These are phyloP conservation scores for Stephanocyclus meneghinianus DNA, from an alignment of 352 stramenopile genomes.

Conservation along the genomic window DNA sequence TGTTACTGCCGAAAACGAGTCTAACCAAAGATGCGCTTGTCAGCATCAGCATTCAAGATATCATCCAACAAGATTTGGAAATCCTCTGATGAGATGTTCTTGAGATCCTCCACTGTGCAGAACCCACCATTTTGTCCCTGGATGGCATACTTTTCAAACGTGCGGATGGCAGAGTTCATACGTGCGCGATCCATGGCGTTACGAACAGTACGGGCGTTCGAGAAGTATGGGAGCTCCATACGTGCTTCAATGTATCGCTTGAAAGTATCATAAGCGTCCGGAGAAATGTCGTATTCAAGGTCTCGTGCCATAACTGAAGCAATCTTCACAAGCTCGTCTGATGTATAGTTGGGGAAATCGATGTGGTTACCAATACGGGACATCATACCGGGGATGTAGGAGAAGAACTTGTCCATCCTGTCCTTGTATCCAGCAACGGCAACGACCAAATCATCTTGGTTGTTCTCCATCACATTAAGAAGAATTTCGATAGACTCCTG, in stretches of 20 bases:
- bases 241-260: conserved; percentile 85
- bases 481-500: conserved; percentile 89
- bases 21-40: conserved; percentile 84
- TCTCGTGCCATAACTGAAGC: conserved; percentile 79
- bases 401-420: conserved; percentile 88
- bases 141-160: conserved; percentile 84
- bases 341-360: conserved; percentile 88
- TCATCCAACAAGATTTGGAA: conserved; percentile 85
- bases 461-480: conserved; percentile 88
- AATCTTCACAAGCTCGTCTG: conserved; percentile 86
- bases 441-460: conserved; percentile 87
- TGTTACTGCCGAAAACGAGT: not conserved
- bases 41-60: conserved; percentile 75
- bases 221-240: conserved; percentile 88
- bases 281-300: conserved; percentile 83
- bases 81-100: conserved; percentile 77
- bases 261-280: conserved; percentile 78
- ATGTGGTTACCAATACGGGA: conserved; percentile 88
- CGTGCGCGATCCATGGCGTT: conserved; percentile 88
- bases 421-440: conserved; percentile 87
- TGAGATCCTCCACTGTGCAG: conserved; percentile 74
- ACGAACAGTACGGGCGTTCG: conserved; percentile 86
- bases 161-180: conserved; percentile 85
- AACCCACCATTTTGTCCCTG: conserved; percentile 72
- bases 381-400: conserved; percentile 88